Conservation (phyloP, 2,329 filamentous ascomycete species). For the Arthrobotrys pseudoclavata region DNA sequence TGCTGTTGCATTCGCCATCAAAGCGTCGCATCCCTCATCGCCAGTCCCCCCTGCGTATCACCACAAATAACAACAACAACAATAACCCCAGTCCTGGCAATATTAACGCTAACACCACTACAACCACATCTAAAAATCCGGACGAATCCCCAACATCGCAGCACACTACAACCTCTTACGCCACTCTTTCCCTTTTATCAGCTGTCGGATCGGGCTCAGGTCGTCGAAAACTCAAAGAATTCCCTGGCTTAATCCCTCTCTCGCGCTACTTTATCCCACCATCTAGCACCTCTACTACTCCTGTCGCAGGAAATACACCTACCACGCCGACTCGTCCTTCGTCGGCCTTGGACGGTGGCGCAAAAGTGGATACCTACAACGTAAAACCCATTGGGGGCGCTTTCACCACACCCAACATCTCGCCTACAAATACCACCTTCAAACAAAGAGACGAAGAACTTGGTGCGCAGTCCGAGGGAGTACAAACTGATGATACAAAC, state of each 20-base stretch:
- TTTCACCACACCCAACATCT: conserved; percentile 31
- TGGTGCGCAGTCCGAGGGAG: conserved; percentile 2
- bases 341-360: conserved; percentile 16
- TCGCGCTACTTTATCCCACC: conserved; percentile 59
- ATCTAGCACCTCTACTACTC: conserved; percentile 36
- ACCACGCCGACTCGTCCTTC: conserved; percentile 46
- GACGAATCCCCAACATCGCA: conserved; percentile 30
- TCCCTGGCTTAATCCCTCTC: conserved; percentile 53
- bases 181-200: conserved; percentile 48
- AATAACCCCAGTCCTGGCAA: conserved; percentile 10
- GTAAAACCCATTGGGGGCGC: conserved; percentile 17
- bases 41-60: conserved; percentile 31
- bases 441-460: conserved; percentile 8
- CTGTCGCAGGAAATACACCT: conserved; percentile 43
- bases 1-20: conserved; percentile 45
- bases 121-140: neutral
- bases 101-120: neutral
- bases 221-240: conserved; percentile 57
- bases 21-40: conserved; percentile 51
- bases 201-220: conserved; percentile 52
- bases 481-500: conserved; percentile 23
- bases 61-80: conserved; percentile 28
- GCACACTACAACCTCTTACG: conserved; percentile 47
- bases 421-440: conserved; percentile 12
- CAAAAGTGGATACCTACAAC: conserved; percentile 22